phyloP scores from a whole-genome alignment of 2,329 filamentous ascomycete genomes.

The Venturia effusa region DNA sequence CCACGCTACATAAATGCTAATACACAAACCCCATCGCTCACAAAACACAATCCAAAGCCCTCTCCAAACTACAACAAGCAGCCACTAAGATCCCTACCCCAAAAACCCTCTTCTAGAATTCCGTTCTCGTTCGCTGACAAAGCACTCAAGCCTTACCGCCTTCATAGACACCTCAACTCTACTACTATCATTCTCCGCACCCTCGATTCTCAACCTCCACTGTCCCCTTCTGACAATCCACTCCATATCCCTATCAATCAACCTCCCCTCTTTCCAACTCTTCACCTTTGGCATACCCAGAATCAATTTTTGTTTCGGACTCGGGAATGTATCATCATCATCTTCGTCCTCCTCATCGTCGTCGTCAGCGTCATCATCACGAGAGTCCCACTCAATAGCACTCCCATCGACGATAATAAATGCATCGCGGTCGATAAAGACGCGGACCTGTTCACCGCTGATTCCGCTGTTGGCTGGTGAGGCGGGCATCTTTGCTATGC shows the following conservation, averaged over 20 bases:
- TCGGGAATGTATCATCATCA: slow-evolving; percentile 16
- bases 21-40: too few species aligned
- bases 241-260: slow-evolving; percentile 16
- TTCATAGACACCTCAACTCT: slow-evolving; percentile 61
- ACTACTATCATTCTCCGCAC: slow-evolving; percentile 27
- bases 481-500: slow-evolving; percentile 48
- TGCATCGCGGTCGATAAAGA: slow-evolving; percentile 50
- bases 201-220: slow-evolving; percentile 46
- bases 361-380: slow-evolving; percentile 19
- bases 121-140: slow-evolving; percentile 52
- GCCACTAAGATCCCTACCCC: background rate
- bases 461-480: slow-evolving; percentile 60
- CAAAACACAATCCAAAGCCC: too few species aligned
- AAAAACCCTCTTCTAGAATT: slow-evolving; percentile 55
- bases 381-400: slow-evolving; percentile 15
- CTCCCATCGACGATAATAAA: slow-evolving; percentile 44
- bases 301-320: background rate
- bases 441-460: slow-evolving; percentile 58
- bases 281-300: slow-evolving; percentile 47
- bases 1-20: too few species aligned
- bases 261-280: slow-evolving; percentile 24
- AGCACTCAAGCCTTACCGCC: slow-evolving; percentile 66
- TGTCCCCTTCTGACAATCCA: slow-evolving; percentile 29
- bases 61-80: too few species aligned
- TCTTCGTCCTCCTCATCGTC: slow-evolving; percentile 22